Evolutionary conservation across 768 basidiomycete species (phyloP).

Genomic region (Hygrophoropsis aurantiaca): DNA sequence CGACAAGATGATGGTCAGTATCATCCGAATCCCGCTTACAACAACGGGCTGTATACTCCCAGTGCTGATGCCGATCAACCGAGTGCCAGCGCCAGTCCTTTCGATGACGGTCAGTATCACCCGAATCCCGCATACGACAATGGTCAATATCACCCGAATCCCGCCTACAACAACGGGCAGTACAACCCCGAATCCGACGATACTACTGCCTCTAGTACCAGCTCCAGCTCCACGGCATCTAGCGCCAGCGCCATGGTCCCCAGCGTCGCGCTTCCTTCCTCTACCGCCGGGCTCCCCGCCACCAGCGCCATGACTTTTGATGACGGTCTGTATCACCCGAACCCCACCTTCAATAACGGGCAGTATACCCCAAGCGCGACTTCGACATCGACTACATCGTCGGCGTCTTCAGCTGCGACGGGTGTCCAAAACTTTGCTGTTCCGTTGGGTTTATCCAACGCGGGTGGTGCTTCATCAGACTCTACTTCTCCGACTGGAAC

Average conservation of each 20-base stretch:
- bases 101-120: conserved; percentile 1
- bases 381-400: no score
- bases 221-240: neutral
- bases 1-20: conserved; percentile 10
- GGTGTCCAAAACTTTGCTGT: no score
- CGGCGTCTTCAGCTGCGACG: no score
- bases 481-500: no score
- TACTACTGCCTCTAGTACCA: neutral
- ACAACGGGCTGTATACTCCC: neutral
- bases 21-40: neutral
- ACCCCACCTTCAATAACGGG: neutral
- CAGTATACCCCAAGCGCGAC: no score
- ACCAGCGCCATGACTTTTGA: neutral
- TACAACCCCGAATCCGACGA: conserved; percentile 5
- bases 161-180: neutral
- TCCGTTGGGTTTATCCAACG: no score
- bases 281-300: no score
- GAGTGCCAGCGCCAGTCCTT: no score
- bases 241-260: neutral
- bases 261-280: neutral
- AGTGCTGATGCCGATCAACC: neutral
- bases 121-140: conserved; percentile 5
- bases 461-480: no score
- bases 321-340: neutral
- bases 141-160: conserved; percentile 3